Evolutionary conservation across 2,329 filamentous ascomycete genomes (phyloP).

Genomic region (Fusarium illudens): DNA sequence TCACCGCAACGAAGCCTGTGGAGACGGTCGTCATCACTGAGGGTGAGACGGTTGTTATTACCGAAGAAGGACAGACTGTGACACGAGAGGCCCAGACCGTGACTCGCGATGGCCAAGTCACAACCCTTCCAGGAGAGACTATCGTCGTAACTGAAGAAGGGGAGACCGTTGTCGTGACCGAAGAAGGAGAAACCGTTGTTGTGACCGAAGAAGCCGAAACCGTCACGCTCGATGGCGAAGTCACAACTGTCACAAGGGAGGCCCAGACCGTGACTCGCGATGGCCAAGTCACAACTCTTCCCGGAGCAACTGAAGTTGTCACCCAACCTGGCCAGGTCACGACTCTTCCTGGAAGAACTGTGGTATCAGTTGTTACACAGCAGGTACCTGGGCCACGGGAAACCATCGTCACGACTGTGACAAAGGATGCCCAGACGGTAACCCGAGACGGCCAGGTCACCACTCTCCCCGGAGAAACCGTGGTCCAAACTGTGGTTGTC

Average conservation of each 20-base stretch:
- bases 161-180: slow-evolving; percentile 26
- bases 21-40: slow-evolving; percentile 10
- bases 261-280: slow-evolving; percentile 34
- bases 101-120: neutral
- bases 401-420: neutral
- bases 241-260: neutral
- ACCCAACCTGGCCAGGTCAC: slow-evolving; percentile 37
- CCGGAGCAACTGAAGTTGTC: slow-evolving; percentile 30
- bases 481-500: slow-evolving; percentile 35
- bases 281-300: slow-evolving; percentile 29
- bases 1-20: neutral
- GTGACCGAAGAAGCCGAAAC: slow-evolving; percentile 24
- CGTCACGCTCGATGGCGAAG: slow-evolving; percentile 1
- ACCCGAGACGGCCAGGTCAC: slow-evolving; percentile 36
- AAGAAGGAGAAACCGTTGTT: slow-evolving; percentile 17
- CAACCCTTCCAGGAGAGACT: slow-evolving; percentile 3
- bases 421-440: slow-evolving; percentile 15
- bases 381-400: neutral
- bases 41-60: slow-evolving; percentile 15
- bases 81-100: slow-evolving; percentile 2
- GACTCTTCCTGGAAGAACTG: slow-evolving; percentile 11
- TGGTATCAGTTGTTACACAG: neutral
- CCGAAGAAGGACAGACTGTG: neutral
- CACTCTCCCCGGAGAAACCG: slow-evolving; percentile 38
- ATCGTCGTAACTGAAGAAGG: slow-evolving; percentile 7